Base-by-base conservation (phyloP, 257 asterid genomes). In the Lycium ferocissimum region DNA sequence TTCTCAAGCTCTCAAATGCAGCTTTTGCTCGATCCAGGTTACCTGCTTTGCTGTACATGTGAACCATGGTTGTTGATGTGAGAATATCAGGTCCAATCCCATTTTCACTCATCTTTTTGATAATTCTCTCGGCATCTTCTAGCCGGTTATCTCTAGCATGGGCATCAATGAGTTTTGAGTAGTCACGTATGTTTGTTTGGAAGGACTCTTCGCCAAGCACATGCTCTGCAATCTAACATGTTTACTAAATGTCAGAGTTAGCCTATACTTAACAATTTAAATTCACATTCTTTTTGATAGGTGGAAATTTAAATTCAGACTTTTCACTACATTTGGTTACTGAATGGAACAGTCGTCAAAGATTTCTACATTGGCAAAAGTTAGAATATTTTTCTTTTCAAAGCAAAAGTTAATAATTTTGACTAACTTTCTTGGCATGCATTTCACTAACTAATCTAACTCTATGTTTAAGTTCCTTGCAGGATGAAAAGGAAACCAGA, bases 51-150 rank as follows among this genome's bases (percentile, higher is more conserved):
- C 94, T 84, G 90, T 95, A 92, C 95, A 96, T 91, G 85, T 88
- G 93, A 82, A 92, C 85, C 85, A 91, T 33, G 86, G 86, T 88
- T 49, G 86, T 89, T 83, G 84, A 92, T 18, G 92, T 88, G 80
- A 93, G 84, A 79, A 90, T 87, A 88, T 96, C 99, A 9, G 97
- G 95, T 37, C 57, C 51, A 82, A 92, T 89, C 62, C 97, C 98
- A 18, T 85, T 92, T 71, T 90, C 94, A 61, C 78, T 88, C 99
- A 96, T 96, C 89, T 90, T 94, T 85, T 88, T 88, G 20, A 93
- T 89, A 86, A 94, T 90, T 89, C 96, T 94, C 84, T 95, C 96
- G 8, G 93, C 96, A 88, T 94, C 98, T 85, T 92, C 88, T 10
- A 86, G 12, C 58, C 85, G 90, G 78, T 92, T 91, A 85, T 89